A percentile compares a stretch with the other conserved stretches of the same genome.
Evolutionary conservation across 345 rosid species (phyloP).

Genomic region (Mercurialis annua): DNA sequence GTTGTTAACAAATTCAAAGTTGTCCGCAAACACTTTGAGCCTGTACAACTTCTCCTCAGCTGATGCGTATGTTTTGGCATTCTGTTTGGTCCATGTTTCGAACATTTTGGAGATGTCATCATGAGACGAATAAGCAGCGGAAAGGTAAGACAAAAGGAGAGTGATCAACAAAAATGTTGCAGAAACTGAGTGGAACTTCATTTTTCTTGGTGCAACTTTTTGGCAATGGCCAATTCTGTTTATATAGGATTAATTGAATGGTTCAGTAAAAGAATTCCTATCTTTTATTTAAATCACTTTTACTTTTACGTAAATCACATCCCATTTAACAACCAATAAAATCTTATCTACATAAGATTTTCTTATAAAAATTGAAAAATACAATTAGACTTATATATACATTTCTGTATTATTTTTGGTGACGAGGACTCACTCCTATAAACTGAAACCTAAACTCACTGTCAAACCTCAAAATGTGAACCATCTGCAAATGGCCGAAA

Average conservation of each 20-base stretch:
- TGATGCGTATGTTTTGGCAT: constrained; percentile 56
- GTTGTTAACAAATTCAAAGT: constrained; percentile 48
- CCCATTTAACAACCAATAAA: too few species aligned
- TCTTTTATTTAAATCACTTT: too few species aligned
- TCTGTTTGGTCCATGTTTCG: constrained; percentile 59
- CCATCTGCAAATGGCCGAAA: too few species aligned
- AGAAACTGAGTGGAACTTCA: constrained; percentile 6
- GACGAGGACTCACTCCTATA: too few species aligned
- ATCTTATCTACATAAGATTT: too few species aligned
- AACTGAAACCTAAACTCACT: too few species aligned
- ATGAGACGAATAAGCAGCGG: constrained; percentile 23
- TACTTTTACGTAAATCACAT: too few species aligned
- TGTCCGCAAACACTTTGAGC: constrained; percentile 60
- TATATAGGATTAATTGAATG: background rate
- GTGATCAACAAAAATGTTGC: background rate
- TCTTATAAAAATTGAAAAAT: too few species aligned
- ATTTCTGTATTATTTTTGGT: too few species aligned
- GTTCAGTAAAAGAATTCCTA: background rate
- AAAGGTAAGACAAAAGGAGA: constrained; percentile 20
- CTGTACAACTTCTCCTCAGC: constrained; percentile 55
- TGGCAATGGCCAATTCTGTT: too few species aligned
- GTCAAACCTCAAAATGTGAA: too few species aligned
- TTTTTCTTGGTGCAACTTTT: background rate
- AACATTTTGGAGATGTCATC: constrained; percentile 46
- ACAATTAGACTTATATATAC: too few species aligned